These are phyloP conservation scores for Pulveroboletus sp. DNA, from an alignment of 768 basidiomycete species.

Conservation along the genomic window DNA sequence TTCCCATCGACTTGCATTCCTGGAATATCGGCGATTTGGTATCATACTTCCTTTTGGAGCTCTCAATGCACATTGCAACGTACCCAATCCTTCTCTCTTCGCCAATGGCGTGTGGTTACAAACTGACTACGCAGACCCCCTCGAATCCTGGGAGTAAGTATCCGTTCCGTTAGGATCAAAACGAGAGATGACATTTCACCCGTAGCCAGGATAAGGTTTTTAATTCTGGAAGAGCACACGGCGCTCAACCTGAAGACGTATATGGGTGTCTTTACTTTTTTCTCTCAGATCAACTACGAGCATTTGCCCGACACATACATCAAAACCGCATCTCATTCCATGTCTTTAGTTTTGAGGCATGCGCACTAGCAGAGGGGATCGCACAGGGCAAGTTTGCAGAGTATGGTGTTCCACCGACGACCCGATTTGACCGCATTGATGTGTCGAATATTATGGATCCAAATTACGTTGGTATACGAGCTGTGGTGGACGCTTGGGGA, in stretches of 20 bases:
- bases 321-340: slow-evolving; percentile 34
- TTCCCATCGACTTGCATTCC: slow-evolving; percentile 43
- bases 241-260: slow-evolving; percentile 41
- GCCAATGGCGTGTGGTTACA: slow-evolving; percentile 45
- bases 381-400: slow-evolving; percentile 8
- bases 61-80: slow-evolving; percentile 37
- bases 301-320: slow-evolving; percentile 36
- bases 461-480: slow-evolving; percentile 38
- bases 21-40: slow-evolving; percentile 39
- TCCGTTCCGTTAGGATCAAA: background rate
- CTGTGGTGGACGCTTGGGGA: slow-evolving; percentile 36
- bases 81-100: slow-evolving; percentile 46
- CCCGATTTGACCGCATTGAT: slow-evolving; percentile 44
- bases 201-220: slow-evolving; percentile 40
- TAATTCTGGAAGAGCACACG: slow-evolving; percentile 36
- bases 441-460: slow-evolving; percentile 48
- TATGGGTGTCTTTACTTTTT: slow-evolving; percentile 52
- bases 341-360: slow-evolving; percentile 37
- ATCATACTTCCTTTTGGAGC: slow-evolving; percentile 51
- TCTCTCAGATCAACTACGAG: slow-evolving; percentile 37
- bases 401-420: slow-evolving; percentile 21
- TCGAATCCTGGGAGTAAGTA: slow-evolving; percentile 50
- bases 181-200: slow-evolving; percentile 1
- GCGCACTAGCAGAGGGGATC: slow-evolving; percentile 39
- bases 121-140: slow-evolving; percentile 40